phyloP scores from a whole-genome alignment of 2,329 filamentous ascomycete species.

The Fusarium solani-melongenae region DNA sequence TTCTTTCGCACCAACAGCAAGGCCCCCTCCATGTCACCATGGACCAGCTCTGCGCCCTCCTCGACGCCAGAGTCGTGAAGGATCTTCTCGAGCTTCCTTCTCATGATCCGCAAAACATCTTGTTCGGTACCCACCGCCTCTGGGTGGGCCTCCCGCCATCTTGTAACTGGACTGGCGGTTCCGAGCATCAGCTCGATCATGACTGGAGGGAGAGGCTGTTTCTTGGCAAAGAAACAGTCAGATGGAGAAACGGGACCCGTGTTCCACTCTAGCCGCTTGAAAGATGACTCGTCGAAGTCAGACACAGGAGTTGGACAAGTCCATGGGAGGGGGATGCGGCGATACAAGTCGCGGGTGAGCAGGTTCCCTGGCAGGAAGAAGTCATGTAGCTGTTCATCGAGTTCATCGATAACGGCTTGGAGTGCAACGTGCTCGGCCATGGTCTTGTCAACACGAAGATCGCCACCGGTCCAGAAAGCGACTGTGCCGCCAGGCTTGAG shows the following conservation, averaged over 20 bases:
- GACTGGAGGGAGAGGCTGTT: slow-evolving; percentile 43
- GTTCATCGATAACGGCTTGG: slow-evolving; percentile 52
- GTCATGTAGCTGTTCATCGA: slow-evolving; percentile 52
- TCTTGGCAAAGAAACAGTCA: slow-evolving; percentile 43
- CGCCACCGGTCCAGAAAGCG: slow-evolving; percentile 59
- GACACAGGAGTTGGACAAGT: slow-evolving; percentile 44
- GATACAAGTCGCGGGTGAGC: slow-evolving; percentile 54
- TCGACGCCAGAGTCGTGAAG: slow-evolving; percentile 50
- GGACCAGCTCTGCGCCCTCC: slow-evolving; percentile 46
- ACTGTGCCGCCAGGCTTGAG: slow-evolving; percentile 66
- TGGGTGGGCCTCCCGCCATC: slow-evolving; percentile 59
- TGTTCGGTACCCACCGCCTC: slow-evolving; percentile 53
- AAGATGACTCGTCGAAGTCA: slow-evolving; percentile 53
- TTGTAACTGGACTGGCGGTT: slow-evolving; percentile 53
- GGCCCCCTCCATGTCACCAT: slow-evolving; percentile 35
- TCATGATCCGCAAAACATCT: slow-evolving; percentile 49
- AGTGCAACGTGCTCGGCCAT: slow-evolving; percentile 55
- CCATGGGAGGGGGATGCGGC: slow-evolving; percentile 62
- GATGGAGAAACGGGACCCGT: slow-evolving; percentile 12
- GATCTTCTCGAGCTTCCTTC: slow-evolving; percentile 41
- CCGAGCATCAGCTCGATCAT: slow-evolving; percentile 50
- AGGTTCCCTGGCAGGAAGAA: slow-evolving; percentile 57
- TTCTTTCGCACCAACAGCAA: slow-evolving; percentile 47
- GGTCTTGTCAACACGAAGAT: slow-evolving; percentile 42
- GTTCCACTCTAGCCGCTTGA: slow-evolving; percentile 58